Conservation (phyloP, 106 monocot genomes). For the Acorus gramineus region DNA sequence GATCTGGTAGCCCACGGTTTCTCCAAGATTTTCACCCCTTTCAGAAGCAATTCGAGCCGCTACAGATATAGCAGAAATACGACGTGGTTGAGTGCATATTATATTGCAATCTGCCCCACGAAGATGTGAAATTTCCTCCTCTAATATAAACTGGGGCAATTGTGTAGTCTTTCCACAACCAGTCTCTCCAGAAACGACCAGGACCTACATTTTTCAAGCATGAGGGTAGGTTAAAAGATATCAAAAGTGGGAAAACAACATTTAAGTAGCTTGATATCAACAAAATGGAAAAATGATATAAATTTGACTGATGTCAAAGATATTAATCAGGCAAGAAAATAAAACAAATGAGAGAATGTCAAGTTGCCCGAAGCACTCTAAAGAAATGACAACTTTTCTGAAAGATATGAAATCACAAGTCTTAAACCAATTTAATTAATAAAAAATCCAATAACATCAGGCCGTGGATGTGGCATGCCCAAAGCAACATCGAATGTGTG, state of each 20-base stretch:
- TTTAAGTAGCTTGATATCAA: neutral
- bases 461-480: no score
- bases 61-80: constrained; percentile 99
- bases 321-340: no score
- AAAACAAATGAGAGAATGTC: no score
- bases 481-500: no score
- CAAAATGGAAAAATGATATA: neutral
- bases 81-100: constrained; percentile 94
- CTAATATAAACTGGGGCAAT: constrained; percentile 90
- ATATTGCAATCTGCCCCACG: constrained; percentile 90
- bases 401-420: no score
- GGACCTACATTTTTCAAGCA: constrained; percentile 36
- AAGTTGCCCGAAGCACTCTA: no score
- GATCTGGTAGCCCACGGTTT: constrained; percentile 92
- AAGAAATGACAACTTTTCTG: no score
- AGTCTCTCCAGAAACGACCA: constrained; percentile 96
- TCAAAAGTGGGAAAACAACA: neutral
- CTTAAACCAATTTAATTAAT: no score
- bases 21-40: constrained; percentile 87
- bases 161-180: constrained; percentile 99
- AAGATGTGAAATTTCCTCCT: constrained; percentile 72
- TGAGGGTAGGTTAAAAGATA: neutral
- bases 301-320: neutral
- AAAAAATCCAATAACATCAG: no score
- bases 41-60: constrained; percentile 87